A percentile compares a stretch with the other conserved stretches of the same genome.
Conservation (phyloP, 768 basidiomycete species). For the Postia placenta region DNA sequence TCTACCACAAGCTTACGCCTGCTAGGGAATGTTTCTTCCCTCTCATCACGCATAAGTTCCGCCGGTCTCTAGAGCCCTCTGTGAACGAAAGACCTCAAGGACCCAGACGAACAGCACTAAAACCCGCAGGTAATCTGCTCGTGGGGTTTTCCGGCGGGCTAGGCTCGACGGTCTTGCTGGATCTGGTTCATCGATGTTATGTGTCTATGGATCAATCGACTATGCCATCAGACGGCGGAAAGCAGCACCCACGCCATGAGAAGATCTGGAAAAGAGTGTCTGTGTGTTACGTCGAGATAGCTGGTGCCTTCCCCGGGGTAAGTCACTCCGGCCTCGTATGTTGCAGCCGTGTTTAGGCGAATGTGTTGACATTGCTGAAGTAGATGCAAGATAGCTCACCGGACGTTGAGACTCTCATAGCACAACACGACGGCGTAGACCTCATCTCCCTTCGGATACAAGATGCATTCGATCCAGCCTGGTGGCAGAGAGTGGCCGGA, state of each 20-base stretch:
- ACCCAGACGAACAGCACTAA: constrained; percentile 51
- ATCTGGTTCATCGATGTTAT: constrained; percentile 56
- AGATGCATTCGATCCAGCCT: constrained; percentile 62
- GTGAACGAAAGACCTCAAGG: constrained; percentile 53
- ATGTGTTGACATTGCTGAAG: constrained; percentile 6
- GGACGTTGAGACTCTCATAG: constrained; percentile 41
- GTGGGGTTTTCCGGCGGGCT: constrained; percentile 77
- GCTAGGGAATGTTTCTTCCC: constrained; percentile 64
- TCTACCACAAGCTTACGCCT: neutral
- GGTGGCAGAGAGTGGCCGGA: constrained; percentile 54
- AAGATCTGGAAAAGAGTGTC: constrained; percentile 56
- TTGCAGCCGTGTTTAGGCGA: neutral
- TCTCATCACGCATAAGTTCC: constrained; percentile 57
- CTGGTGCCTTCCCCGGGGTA: constrained; percentile 55
- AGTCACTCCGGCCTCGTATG: constrained; percentile 20
- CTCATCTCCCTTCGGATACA: constrained; percentile 64
- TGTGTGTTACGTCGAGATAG: constrained; percentile 69
- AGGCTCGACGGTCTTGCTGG: constrained; percentile 66
- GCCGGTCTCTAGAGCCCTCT: constrained; percentile 55
- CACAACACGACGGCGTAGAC: constrained; percentile 44
- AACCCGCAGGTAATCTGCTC: constrained; percentile 62
- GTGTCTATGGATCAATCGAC: constrained; percentile 20
- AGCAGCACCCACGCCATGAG: constrained; percentile 57
- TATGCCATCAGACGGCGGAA: constrained; percentile 43
- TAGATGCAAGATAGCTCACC: constrained; percentile 53